Conservation (phyloP, 257 asterid species). For the Solanum verrucosum region DNA sequence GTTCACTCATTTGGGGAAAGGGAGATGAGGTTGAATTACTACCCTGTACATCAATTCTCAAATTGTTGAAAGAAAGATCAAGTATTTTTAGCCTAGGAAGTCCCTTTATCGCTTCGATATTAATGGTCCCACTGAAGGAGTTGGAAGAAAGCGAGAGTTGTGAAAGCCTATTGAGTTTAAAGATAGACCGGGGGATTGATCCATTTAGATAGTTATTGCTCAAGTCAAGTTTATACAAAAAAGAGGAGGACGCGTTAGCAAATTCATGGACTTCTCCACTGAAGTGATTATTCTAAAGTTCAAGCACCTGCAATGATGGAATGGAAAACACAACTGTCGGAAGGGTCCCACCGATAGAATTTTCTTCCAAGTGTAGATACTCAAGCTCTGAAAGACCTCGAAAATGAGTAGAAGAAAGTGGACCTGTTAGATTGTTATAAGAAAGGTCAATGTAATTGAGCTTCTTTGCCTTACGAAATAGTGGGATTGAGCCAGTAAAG, state of each 20-base stretch:
- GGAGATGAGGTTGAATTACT: too few species aligned
- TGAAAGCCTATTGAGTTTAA: constrained; percentile 2
- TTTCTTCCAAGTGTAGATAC: too few species aligned
- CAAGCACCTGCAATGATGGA: too few species aligned
- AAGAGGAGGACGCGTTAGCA: background rate
- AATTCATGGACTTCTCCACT: constrained; percentile 1
- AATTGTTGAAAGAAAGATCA: constrained; percentile 17
- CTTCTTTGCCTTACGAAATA: background rate
- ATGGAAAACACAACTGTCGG: too few species aligned
- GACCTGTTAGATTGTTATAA: background rate
- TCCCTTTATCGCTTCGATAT: constrained; percentile 2
- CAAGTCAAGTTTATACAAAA: background rate
- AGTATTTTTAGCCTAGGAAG: constrained; percentile 6
- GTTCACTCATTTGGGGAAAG: too few species aligned
- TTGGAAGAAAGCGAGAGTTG: constrained; percentile 12
- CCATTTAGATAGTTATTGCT: constrained; percentile 11
- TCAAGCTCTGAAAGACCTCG: too few species aligned
- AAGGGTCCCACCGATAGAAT: too few species aligned
- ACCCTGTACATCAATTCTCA: too few species aligned
- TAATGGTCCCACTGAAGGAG: constrained; percentile 13
- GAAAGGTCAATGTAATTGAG: background rate
- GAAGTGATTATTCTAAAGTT: background rate
- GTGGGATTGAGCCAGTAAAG: constrained; percentile 8
- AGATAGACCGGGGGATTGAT: constrained; percentile 9
- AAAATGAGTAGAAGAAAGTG: background rate